Conservation (phyloP, 2,329 filamentous ascomycete genomes). For the Hymenoscyphus albidus region DNA sequence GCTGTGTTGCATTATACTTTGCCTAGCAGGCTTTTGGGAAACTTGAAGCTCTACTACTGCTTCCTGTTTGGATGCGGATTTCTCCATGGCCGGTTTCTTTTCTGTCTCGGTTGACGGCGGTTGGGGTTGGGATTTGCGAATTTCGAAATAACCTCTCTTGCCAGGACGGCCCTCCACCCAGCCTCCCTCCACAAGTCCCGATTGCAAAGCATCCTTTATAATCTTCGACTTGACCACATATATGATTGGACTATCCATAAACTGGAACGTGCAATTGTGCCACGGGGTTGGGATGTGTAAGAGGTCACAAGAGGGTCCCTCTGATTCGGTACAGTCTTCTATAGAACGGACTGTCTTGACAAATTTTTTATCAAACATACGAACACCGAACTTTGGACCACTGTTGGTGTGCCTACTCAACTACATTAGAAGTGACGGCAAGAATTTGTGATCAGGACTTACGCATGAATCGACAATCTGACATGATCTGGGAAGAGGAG, state of each 20-base stretch:
- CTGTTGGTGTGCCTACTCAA: constrained; percentile 7
- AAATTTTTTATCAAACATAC: constrained; percentile 7
- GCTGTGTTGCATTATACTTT: neutral
- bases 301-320: constrained; percentile 4
- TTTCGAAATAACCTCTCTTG: constrained; percentile 3
- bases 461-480: constrained; percentile 11
- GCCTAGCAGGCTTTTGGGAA: neutral
- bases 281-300: constrained; percentile 9
- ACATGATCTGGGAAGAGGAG: constrained; percentile 11
- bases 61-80: neutral
- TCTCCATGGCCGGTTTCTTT: neutral
- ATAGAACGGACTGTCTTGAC: constrained; percentile 6
- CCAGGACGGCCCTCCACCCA: constrained; percentile 1
- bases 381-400: constrained; percentile 9
- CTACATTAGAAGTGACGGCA: neutral
- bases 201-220: constrained; percentile 8
- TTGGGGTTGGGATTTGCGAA: neutral
- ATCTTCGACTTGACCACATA: constrained; percentile 10
- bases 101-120: neutral
- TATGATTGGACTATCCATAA: constrained; percentile 2
- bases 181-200: neutral
- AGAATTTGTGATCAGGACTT: neutral
- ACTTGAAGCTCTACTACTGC: neutral
- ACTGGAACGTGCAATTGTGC: constrained; percentile 10
- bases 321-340: neutral